These are phyloP conservation scores for Gossypium thurberi DNA, from an alignment of 345 rosid genomes.

Conservation along the genomic window DNA sequence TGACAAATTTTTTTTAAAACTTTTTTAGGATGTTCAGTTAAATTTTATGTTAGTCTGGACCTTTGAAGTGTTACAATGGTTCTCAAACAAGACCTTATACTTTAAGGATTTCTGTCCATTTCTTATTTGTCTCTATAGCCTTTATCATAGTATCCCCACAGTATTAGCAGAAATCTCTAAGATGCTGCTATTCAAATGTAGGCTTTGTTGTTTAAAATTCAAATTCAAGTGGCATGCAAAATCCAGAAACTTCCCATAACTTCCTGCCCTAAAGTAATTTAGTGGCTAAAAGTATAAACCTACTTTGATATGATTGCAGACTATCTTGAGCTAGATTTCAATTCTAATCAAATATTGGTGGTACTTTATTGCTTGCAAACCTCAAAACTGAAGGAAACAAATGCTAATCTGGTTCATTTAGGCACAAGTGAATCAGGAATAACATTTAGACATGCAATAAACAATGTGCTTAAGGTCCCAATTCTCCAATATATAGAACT, in stretches of 20 bases:
- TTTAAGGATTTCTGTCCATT: neutral
- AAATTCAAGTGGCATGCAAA: neutral
- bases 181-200: neutral
- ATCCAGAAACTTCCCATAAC: neutral
- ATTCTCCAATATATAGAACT: slow-evolving; percentile 5
- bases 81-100: neutral
- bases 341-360: neutral
- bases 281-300: neutral
- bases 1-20: neutral
- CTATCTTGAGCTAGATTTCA: neutral
- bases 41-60: neutral
- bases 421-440: neutral
- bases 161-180: neutral
- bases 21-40: neutral
- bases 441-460: neutral
- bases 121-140: neutral
- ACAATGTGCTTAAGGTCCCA: neutral
- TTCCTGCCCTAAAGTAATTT: neutral
- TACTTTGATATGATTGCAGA: neutral
- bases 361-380: neutral
- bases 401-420: neutral
- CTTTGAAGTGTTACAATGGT: neutral
- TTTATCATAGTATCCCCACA: neutral
- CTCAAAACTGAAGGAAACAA: neutral
- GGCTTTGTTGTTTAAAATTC: neutral